Evolutionary conservation across 2,329 filamentous ascomycete species (phyloP).

Genomic region (Aspergillus udagawae): DNA sequence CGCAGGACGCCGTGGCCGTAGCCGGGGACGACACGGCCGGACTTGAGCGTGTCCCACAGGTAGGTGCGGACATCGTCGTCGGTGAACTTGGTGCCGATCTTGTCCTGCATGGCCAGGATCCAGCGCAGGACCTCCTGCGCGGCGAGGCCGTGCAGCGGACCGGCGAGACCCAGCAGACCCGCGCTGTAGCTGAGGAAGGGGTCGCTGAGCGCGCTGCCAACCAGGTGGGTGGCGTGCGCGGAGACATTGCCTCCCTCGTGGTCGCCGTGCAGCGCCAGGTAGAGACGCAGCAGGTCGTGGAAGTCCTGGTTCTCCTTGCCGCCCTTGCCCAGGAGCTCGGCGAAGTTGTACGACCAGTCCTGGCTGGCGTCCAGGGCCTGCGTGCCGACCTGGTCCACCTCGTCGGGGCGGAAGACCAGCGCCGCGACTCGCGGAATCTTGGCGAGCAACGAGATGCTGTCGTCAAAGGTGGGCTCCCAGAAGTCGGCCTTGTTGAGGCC

Average conservation of each 20-base stretch:
- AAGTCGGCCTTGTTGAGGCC: constrained; percentile 94
- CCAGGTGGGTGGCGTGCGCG: constrained; percentile 89
- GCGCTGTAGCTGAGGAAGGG: constrained; percentile 95
- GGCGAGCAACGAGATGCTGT: constrained; percentile 86
- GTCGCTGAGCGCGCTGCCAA: constrained; percentile 89
- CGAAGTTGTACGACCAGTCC: constrained; percentile 99
- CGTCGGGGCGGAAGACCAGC: constrained; percentile 93
- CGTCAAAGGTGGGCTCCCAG: constrained; percentile 98
- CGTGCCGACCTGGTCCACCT: constrained; percentile 67
- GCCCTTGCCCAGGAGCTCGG: constrained; percentile 87
- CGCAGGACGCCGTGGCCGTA: constrained; percentile 95
- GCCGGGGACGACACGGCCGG: constrained; percentile 87
- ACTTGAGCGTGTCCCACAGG: constrained; percentile 89
- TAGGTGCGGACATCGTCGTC: constrained; percentile 82
- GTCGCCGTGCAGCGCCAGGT: constrained; percentile 94
- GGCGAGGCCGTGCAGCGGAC: constrained; percentile 87
- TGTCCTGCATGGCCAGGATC: constrained; percentile 92
- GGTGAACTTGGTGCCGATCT: constrained; percentile 72
- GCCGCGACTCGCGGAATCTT: constrained; percentile 96
- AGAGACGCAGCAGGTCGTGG: constrained; percentile 89
- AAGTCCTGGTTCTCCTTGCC: constrained; percentile 70
- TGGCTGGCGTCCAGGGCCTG: constrained; percentile 73
- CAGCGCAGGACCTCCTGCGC: constrained; percentile 96
- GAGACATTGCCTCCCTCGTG: constrained; percentile 98
- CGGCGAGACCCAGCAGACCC: constrained; percentile 89